phyloP scores from a whole-genome alignment of 257 asterid genomes.

The Solanum tarapatanum region DNA sequence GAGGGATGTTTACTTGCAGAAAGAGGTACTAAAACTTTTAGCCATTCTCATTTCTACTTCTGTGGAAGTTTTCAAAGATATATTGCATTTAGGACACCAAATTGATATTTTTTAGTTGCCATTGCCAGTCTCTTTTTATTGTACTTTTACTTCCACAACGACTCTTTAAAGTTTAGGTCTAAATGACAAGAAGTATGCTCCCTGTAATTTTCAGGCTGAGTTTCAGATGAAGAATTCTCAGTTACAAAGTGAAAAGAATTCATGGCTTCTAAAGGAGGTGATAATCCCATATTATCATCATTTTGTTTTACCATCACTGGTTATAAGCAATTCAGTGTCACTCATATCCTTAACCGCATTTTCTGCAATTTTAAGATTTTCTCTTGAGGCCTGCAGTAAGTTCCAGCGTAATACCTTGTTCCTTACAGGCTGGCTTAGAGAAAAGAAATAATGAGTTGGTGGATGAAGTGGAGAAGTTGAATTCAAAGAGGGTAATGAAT shows the following conservation, averaged over 20 bases:
- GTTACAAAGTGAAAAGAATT: slow-evolving; percentile 34
- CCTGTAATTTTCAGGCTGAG: slow-evolving; percentile 22
- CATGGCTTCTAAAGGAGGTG: slow-evolving; percentile 61
- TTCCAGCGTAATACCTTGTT: not conserved
- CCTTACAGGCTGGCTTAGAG: slow-evolving; percentile 37
- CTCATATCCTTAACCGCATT: not conserved
- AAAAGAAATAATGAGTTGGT: slow-evolving; percentile 31
- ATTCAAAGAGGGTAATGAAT: slow-evolving; percentile 32
- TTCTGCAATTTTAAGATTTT: not conserved
- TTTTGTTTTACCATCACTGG: not conserved
- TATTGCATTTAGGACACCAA: not conserved
- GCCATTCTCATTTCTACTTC: not conserved
- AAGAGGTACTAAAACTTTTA: slow-evolving; percentile 38
- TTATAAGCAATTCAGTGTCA: not conserved
- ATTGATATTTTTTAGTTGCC: not conserved
- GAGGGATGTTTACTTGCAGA: slow-evolving; percentile 27
- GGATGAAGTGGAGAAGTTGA: slow-evolving; percentile 35
- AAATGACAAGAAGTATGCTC: not conserved
- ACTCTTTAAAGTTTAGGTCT: slow-evolving; percentile 4
- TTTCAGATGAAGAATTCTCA: slow-evolving; percentile 27
- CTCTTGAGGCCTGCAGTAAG: not conserved
- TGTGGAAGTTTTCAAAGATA: not conserved
- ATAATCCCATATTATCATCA: slow-evolving; percentile 1
- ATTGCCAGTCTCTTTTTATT: not conserved
- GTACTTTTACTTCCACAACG: not conserved